Evolutionary conservation across 139 green algal genomes (phyloP).

Genomic region (Volvox africanus): DNA sequence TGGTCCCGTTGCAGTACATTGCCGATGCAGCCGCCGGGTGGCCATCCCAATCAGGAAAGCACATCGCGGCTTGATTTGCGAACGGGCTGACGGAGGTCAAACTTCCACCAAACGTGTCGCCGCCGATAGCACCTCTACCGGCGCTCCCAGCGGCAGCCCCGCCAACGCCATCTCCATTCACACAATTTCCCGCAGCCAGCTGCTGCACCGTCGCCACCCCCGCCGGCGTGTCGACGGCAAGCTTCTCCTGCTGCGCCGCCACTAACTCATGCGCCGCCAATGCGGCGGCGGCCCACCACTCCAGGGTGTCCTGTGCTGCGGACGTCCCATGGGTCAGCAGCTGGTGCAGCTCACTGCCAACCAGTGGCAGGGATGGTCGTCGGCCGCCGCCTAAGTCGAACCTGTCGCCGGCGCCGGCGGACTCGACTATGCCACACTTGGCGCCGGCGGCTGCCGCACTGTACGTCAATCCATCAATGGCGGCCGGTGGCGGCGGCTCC

Average conservation of each 20-base stretch:
- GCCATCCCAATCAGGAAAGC: not conserved
- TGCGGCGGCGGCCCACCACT: conserved; percentile 35
- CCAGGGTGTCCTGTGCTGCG: not conserved
- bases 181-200: no score
- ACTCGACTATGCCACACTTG: not conserved
- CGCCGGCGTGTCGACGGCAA: not conserved
- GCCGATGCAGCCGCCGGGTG: not conserved
- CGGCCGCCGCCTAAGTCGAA: not conserved
- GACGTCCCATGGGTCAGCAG: conserved; percentile 32
- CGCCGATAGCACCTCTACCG: not conserved
- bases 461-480: not conserved
- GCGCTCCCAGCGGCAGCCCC: no score
- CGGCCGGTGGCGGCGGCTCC: not conserved
- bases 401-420: not conserved
- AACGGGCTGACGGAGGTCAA: not conserved
- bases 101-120: not conserved
- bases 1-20: not conserved
- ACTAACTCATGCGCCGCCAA: not conserved
- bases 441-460: not conserved
- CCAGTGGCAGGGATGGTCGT: not conserved
- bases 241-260: not conserved
- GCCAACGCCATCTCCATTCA: not conserved
- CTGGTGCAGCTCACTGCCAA: conserved; percentile 23
- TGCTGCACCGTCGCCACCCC: not conserved
- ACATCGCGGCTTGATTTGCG: not conserved